Percentiles rank a stretch among this genome's conserved stretches.
Evolutionary conservation across 2,329 filamentous ascomycete genomes (phyloP).

Genomic region (Talaromyces sp.): DNA sequence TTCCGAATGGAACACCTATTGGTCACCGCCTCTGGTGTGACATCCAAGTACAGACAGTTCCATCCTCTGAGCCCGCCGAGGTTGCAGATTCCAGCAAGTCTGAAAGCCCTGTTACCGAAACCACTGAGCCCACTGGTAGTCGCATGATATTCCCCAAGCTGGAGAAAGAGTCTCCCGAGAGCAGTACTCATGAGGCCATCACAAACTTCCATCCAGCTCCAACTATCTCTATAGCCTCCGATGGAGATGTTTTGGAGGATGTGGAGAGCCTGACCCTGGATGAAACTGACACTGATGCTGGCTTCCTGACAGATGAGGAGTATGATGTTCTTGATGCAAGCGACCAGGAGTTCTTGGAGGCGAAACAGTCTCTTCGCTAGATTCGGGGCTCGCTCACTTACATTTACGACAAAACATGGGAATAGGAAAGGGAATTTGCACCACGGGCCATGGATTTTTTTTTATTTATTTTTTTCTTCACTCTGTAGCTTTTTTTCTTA

Average conservation of each 20-base stretch:
- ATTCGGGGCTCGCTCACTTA: background rate
- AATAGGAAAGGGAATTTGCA: slow-evolving; percentile 19
- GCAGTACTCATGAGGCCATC: slow-evolving; percentile 70
- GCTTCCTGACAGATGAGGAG: slow-evolving; percentile 94
- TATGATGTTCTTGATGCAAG: slow-evolving; percentile 96
- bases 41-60: slow-evolving; percentile 63
- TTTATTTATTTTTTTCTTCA: background rate
- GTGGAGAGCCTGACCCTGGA: slow-evolving; percentile 60
- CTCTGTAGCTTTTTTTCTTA: no score
- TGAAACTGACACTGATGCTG: slow-evolving; percentile 58
- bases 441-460: slow-evolving; percentile 2
- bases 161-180: slow-evolving; percentile 85
- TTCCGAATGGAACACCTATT: slow-evolving; percentile 77
- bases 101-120: slow-evolving; percentile 33
- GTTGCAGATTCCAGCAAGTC: slow-evolving; percentile 35
- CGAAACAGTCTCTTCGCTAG: slow-evolving; percentile 28
- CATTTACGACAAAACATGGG: slow-evolving; percentile 15
- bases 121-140: slow-evolving; percentile 52
- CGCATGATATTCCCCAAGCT: slow-evolving; percentile 97
- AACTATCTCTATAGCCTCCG: slow-evolving; percentile 50
- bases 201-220: slow-evolving; percentile 34
- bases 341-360: slow-evolving; percentile 76
- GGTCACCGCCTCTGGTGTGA: slow-evolving; percentile 97
- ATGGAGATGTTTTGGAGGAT: slow-evolving; percentile 56
- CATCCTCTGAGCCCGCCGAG: slow-evolving; percentile 15